Base-by-base conservation (phyloP, 2,329 filamentous ascomycete genomes). In the Dactylonectria macrodidyma region DNA sequence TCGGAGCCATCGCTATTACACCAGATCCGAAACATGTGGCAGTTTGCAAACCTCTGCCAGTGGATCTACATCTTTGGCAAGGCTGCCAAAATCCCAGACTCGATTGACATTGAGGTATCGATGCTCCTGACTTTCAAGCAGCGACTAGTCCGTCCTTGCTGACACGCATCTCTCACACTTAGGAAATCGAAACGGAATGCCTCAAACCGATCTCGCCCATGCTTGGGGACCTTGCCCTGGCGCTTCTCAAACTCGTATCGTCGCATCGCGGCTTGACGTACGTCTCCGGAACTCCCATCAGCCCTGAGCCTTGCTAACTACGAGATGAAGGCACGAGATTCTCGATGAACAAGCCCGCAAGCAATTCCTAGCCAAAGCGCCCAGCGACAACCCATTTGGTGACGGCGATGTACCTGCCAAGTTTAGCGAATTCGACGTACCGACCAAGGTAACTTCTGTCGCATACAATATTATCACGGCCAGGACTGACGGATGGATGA, bases 261-360 rank as follows among this genome's bases (percentile, higher is more conserved):
- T 97, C 95, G 67, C 95, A 98, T 84, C 92, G 95, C 71, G 95
- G 95, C 71, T 85, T 98, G 55, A 97, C 92, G 95, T 97, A 89
- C 73, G 93, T 87, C 69, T 48, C 38, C 56, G 26, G 65, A 26
- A 46, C 52, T 19, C 12, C 12, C 55, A 59, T 58, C 52, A 44
- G 3, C 26, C 38, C 44, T 14, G 30, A 36, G 33, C 22, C 24
- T 44, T 56, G 52, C 66, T 74, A 48, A 71, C 71, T 24, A 66
- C 41, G 19, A 63, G 38, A 71, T 30, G 36, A 66, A 98, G 95
- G 1, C 89, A 87, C 59, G 95, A 97, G 3, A 91, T 96, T 56
- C 97, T 98, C 75, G 95, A 98, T 78, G 95, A 98, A 77, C 97
- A 98, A 79, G 92, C 95, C 38, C 91, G 95, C 74, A 92, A 95